These are phyloP conservation scores for Macrophomina phaseolina DNA, from an alignment of 2,329 filamentous ascomycete species.

Conservation along the genomic window DNA sequence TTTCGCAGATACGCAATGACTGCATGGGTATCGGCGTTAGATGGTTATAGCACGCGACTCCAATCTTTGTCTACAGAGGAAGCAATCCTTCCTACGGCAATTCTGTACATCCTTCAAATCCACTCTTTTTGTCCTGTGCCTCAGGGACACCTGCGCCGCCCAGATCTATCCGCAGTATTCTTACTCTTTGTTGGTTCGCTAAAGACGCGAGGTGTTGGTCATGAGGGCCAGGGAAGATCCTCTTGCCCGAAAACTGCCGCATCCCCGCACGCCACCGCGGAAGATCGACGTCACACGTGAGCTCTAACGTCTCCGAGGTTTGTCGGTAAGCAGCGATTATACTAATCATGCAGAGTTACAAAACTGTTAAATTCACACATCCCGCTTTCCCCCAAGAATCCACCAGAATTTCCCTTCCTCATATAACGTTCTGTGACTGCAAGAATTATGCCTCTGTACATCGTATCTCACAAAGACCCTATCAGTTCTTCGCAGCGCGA, in stretches of 20 bases:
- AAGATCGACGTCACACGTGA: conserved; percentile 13
- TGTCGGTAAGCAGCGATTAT: not conserved
- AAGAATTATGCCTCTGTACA: conserved; percentile 51
- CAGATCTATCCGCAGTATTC: not conserved
- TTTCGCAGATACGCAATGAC: not conserved
- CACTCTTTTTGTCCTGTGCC: not conserved
- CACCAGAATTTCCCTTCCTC: too few relatives aligned
- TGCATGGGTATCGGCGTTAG: conserved; percentile 16
- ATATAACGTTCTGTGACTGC: too few relatives aligned
- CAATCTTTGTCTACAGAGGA: not conserved
- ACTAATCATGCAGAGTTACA: not conserved
- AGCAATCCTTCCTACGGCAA: not conserved
- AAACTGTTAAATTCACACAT: not conserved
- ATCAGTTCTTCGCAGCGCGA: conserved; percentile 44
- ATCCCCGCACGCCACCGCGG: conserved; percentile 21
- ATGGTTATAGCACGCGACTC: not conserved
- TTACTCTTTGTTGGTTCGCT: conserved; percentile 1
- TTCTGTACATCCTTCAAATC: not conserved
- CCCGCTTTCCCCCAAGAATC: too few relatives aligned
- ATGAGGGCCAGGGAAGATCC: conserved; percentile 16
- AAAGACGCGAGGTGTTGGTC: conserved; percentile 2
- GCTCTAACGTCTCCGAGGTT: not conserved
- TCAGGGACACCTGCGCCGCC: conserved; percentile 11
- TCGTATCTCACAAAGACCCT: conserved; percentile 46
- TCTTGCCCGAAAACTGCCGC: conserved; percentile 23